Base-by-base conservation (phyloP, 305 asterid genomes). In the Fraxinus sp. region DNA sequence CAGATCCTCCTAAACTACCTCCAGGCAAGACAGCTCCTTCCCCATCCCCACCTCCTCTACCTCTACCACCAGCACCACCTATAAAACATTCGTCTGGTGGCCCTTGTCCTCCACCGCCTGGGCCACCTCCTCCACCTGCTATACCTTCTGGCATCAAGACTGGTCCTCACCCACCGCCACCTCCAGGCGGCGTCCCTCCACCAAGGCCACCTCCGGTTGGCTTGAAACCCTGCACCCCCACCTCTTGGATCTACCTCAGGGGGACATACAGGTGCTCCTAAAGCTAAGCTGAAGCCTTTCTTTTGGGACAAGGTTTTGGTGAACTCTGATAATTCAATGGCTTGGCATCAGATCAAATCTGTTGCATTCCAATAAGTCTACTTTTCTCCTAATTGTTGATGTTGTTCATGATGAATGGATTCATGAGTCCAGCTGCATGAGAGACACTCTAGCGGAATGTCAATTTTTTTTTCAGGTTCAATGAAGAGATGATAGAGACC, bases 221-320 rank as follows among this genome's bases (percentile, higher is more conserved):
- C 49, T 49, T 82, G 70, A 94, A 85, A 82, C 89, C 92, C 33
- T 32, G 33, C 33, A 62, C 91, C 92, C 84, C 91, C 89, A 35
- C 78, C 70, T n/a, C 57, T 79, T 74, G 91, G 84, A 30, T 81
- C 79, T 18, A 78, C 72, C 8, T 5, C 80, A 74, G 88, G 41
- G 30, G 87, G 74, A 18, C 93, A 86, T 20, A 78, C 81, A 6
- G 90, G 85, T 82, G 84, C 87, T 83, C 73, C 90, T 76, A 91
- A 90, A 89, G 57, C 98, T 62, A 96, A 96, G 92, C 91, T 96
- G 86, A 96, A 96, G 33, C 99, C 98, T 62, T 94, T 96, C 92
- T 94, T 96, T 83, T 96, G 99, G 99, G 98, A 94, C 85, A 96
- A 96, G 88, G 97, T 96, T 32, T 80, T 87, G 76, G 94, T 95